Percentiles rank a stretch among this genome's conserved stretches.
phyloP scores from a whole-genome alignment of 2,329 filamentous ascomycete genomes.

The Amauroascus verrucosus region DNA sequence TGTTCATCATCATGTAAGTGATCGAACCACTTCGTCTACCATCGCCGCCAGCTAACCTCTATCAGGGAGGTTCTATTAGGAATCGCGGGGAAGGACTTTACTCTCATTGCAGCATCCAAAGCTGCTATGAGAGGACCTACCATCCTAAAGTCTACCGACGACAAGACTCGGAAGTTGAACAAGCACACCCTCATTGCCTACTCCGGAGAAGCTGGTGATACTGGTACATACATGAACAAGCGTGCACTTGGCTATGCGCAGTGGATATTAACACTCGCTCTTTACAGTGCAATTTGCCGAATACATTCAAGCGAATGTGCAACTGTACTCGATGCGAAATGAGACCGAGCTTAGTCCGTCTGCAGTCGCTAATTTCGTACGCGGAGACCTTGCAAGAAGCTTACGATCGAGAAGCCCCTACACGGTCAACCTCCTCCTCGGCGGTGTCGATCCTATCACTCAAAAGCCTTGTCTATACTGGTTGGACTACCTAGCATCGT shows the following conservation, averaged over 20 bases:
- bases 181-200: constrained; percentile 91
- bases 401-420: constrained; percentile 88
- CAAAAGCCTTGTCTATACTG: constrained; percentile 89
- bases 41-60: constrained; percentile 10
- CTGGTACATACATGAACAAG: constrained; percentile 51
- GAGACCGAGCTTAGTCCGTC: constrained; percentile 81
- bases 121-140: constrained; percentile 96
- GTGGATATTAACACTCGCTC: not conserved
- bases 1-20: constrained; percentile 5
- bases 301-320: constrained; percentile 96
- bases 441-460: constrained; percentile 84
- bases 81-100: constrained; percentile 98
- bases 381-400: constrained; percentile 81
- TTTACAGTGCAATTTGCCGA: constrained; percentile 88
- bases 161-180: constrained; percentile 91
- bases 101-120: constrained; percentile 93
- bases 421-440: constrained; percentile 90
- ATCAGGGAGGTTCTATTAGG: constrained; percentile 91
- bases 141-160: constrained; percentile 86
- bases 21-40: not conserved
- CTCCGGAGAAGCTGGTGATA: constrained; percentile 92
- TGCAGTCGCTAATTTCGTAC: constrained; percentile 85
- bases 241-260: not conserved
- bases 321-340: constrained; percentile 98
- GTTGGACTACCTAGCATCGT: constrained; percentile 89